Conservation (phyloP, 495 filamentous ascomycete species). For the Penicillium angulare region DNA sequence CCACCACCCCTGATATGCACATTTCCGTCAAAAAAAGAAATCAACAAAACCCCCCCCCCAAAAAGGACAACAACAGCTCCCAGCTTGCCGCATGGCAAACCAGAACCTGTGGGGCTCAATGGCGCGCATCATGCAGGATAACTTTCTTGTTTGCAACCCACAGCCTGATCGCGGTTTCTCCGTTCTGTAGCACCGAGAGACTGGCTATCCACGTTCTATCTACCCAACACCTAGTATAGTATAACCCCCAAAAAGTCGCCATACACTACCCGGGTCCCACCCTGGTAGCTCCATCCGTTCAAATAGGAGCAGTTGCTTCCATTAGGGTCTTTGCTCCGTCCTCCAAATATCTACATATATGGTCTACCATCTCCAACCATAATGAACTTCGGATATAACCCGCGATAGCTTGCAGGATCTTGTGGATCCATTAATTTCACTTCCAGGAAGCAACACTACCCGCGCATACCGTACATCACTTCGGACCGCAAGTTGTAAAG, state of each 20-base stretch:
- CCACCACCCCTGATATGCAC: no score
- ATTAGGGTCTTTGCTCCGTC: background rate
- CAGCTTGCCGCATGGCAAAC: slow-evolving; percentile 1
- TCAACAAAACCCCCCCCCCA: background rate
- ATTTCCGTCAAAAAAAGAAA: no score
- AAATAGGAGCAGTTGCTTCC: background rate
- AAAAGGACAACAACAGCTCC: background rate
- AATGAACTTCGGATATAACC: background rate
- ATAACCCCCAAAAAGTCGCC: background rate
- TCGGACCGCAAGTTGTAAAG: no score
- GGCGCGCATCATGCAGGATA: slow-evolving; percentile 23
- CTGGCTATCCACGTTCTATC: slow-evolving; percentile 14
- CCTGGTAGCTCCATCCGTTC: background rate
- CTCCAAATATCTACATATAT: background rate
- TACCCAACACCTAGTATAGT: no score
- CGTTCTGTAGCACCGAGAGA: background rate
- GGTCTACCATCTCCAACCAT: no score
- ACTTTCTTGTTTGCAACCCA: slow-evolving; percentile 21
- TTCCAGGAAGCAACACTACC: background rate
- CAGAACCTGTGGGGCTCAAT: slow-evolving; percentile 7
- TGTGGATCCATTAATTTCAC: background rate
- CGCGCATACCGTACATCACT: background rate
- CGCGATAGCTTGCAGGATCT: background rate
- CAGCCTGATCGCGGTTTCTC: background rate
- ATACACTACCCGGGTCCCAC: background rate